Percentiles rank a stretch among this genome's conserved stretches.
These are phyloP conservation scores for Cercospora beticola DNA, from an alignment of 2,329 filamentous ascomycete species.

Conservation along the genomic window DNA sequence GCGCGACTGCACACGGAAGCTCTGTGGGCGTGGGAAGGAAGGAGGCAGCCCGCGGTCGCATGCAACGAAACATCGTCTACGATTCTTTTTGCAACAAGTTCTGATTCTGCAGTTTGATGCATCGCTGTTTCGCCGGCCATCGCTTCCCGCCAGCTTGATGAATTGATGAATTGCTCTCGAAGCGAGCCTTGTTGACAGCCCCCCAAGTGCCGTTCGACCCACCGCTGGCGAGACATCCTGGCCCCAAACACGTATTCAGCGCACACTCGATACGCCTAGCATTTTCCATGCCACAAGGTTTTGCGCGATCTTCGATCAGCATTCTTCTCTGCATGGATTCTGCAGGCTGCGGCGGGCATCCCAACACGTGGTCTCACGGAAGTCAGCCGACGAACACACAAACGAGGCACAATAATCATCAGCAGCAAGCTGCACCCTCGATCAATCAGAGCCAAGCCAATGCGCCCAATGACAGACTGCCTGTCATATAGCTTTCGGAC, in stretches of 20 bases:
- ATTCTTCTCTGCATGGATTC: constrained; percentile 13
- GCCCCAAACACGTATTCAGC: constrained; percentile 2
- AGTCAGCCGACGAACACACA: constrained; percentile 2
- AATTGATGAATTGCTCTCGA: not conserved
- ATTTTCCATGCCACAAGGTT: constrained; percentile 11
- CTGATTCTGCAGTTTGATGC: not conserved
- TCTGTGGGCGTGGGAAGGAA: not conserved
- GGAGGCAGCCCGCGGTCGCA: not conserved
- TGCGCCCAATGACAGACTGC: not conserved
- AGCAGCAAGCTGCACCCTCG: not conserved
- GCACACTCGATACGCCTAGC: not conserved
- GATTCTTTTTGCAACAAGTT: not conserved
- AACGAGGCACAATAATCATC: not conserved
- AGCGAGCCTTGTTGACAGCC: not conserved
- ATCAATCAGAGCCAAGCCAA: not conserved
- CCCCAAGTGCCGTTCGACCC: not conserved
- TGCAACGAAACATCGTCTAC: not conserved
- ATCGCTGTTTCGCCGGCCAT: not conserved
- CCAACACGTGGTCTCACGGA: constrained; percentile 11
- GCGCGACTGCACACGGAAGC: not conserved
- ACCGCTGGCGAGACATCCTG: not conserved
- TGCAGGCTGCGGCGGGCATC: not conserved
- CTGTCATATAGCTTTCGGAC: not conserved
- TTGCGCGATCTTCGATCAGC: constrained; percentile 18
- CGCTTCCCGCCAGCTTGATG: not conserved